phyloP scores from a whole-genome alignment of 2,329 filamentous ascomycete species.

The Monilinia vaccinii-corymbosi region DNA sequence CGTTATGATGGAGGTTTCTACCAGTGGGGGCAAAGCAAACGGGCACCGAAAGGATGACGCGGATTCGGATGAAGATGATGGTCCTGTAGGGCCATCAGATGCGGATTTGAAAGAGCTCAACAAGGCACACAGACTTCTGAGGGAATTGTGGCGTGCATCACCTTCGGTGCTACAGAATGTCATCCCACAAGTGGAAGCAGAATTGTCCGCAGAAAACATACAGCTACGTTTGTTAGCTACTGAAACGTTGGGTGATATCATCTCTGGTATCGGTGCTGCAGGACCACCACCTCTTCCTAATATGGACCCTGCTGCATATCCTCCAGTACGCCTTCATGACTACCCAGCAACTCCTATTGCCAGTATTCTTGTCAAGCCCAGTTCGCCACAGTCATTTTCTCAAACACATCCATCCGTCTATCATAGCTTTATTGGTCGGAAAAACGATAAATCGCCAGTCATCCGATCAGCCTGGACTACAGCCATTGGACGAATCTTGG shows the following conservation, averaged over 20 bases:
- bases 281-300: slow-evolving; percentile 65
- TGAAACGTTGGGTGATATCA: slow-evolving; percentile 90
- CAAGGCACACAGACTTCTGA: slow-evolving; percentile 81
- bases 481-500: slow-evolving; percentile 73
- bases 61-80: slow-evolving; percentile 55
- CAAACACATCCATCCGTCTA: slow-evolving; percentile 73
- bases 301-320: slow-evolving; percentile 77
- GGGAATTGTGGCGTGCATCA: slow-evolving; percentile 88
- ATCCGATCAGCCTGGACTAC: slow-evolving; percentile 84
- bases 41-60: slow-evolving; percentile 44
- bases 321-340: slow-evolving; percentile 58
- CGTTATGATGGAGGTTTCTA: slow-evolving; percentile 82
- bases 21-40: slow-evolving; percentile 40
- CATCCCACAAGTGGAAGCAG: slow-evolving; percentile 85
- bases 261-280: slow-evolving; percentile 84
- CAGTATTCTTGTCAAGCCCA: slow-evolving; percentile 66
- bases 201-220: slow-evolving; percentile 82
- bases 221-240: slow-evolving; percentile 81
- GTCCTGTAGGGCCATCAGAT: slow-evolving; percentile 57
- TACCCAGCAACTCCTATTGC: slow-evolving; percentile 44
- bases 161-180: slow-evolving; percentile 86
- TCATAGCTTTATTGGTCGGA: slow-evolving; percentile 73
- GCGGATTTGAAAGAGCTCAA: slow-evolving; percentile 79
- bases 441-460: slow-evolving; percentile 73
- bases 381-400: slow-evolving; percentile 82